These are phyloP conservation scores for Trichoderma asperellum DNA, from an alignment of 2,329 filamentous ascomycete genomes.

Conservation along the genomic window DNA sequence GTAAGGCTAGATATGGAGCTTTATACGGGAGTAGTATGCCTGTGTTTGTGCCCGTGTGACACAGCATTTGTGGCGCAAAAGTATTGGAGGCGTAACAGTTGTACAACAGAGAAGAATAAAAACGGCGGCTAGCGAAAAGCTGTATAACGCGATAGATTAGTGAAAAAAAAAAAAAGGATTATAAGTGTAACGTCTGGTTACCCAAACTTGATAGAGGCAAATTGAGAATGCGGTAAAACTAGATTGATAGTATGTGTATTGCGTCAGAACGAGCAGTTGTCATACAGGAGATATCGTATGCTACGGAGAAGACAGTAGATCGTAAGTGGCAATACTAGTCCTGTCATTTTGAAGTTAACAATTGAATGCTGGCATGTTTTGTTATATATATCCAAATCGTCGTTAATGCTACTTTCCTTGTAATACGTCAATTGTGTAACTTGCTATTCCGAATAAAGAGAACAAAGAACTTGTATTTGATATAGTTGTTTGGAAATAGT, in stretches of 20 bases:
- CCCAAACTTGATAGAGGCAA: background rate
- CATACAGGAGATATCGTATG: background rate
- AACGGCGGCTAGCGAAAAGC: background rate
- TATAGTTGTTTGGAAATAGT: background rate
- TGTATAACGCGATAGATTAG: background rate
- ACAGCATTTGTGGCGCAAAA: background rate
- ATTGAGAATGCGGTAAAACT: background rate
- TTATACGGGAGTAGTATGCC: no score
- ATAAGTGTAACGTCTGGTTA: background rate
- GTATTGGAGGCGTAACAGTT: background rate
- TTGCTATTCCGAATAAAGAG: background rate
- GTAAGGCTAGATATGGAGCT: no score
- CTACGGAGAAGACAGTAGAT: background rate
- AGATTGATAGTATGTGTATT: background rate
- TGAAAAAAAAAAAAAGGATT: no score
- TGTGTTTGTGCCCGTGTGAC: no score
- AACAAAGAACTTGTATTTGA: background rate
- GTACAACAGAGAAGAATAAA: background rate
- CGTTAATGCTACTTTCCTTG: no score
- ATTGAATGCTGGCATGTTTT: background rate
- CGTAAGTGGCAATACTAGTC: background rate
- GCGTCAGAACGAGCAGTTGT: background rate
- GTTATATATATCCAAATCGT: no score
- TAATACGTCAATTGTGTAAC: background rate
- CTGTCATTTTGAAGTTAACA: background rate